Evolutionary conservation across 1,139 yeast species (phyloP), one percentile per base, ranked within the genome.

Genomic region (Diutina neorugosa): DNA sequence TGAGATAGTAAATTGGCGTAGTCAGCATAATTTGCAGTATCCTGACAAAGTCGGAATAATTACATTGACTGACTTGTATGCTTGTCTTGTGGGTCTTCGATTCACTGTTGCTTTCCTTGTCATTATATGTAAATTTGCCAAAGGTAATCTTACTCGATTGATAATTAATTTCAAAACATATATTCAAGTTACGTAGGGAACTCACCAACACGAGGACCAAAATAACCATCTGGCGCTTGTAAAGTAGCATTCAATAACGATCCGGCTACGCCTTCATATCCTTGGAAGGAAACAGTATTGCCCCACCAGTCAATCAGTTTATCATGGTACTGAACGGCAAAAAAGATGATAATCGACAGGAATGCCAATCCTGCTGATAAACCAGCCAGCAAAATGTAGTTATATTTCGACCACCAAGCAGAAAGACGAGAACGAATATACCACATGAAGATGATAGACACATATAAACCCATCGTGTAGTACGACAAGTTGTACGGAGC

Each of bases 321-420:
- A 11, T 65, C 68, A 52, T 74, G 70, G 57, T 69, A 76, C 58
- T 77, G 79, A 8, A 80, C 79, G 1, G 81, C 73, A 60, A 82
- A 78, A 65, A 81, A 73, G 44, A 81, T 78, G 52, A 81, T 63
- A 41, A 81, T 64, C 0, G 83, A 77, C 56, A 79, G 67, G 54
- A 80, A 74, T 0, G 86, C 86, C 43, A 81, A 75, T 19, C 87
- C 87, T 1, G 86, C 81, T 7, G 76, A 68, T 50, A 82, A 64
- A 2, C 80, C 86, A 16, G 83, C 72, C 16, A 63, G 57, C 42
- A 82, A 66, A 11, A 84, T 75, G 62, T 82, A 84, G 60, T 79
- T 81, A 65, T 82, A 84, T 63, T 78, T 80, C 56, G 78, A 82
- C 83, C 85, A 82, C 84, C 86, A 78, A 25, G 71, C 65, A 20